Percentiles rank a stretch among this genome's conserved stretches.
Conservation (phyloP, 257 asterid species). For the Solanum rostratum region DNA sequence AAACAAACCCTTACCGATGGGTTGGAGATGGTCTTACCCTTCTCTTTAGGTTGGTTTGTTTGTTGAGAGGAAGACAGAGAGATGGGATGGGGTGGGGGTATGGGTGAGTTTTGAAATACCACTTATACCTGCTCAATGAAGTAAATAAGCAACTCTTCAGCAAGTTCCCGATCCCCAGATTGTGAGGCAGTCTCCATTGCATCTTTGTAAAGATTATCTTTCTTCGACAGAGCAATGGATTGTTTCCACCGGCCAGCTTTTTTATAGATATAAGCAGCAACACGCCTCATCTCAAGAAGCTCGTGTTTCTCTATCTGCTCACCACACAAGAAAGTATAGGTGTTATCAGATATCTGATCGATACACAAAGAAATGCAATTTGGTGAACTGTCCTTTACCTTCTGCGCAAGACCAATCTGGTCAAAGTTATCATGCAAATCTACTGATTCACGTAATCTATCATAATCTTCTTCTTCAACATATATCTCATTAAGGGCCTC, state of each 20-base stretch:
- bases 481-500: slow-evolving; percentile 97
- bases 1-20: too few relatives aligned
- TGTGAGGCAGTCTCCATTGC: slow-evolving; percentile 99
- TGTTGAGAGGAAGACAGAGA: neutral
- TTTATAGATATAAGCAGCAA: slow-evolving; percentile 96
- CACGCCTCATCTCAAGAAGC: slow-evolving; percentile 99
- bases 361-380: neutral
- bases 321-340: neutral
- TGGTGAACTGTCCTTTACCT: slow-evolving; percentile 30
- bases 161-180: slow-evolving; percentile 98
- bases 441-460: slow-evolving; percentile 86
- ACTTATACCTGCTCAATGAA: slow-evolving; percentile 78
- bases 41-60: neutral
- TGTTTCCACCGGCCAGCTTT: slow-evolving; percentile 99
- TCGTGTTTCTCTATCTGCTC: slow-evolving; percentile 95
- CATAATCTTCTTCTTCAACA: slow-evolving; percentile 98
- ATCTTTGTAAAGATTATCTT: slow-evolving; percentile 90
- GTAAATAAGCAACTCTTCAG: slow-evolving; percentile 96
- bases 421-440: slow-evolving; percentile 94
- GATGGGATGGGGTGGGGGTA: neutral
- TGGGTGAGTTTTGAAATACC: neutral
- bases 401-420: slow-evolving; percentile 98
- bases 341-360: neutral
- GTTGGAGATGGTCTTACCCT: neutral
- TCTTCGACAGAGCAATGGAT: slow-evolving; percentile 94